These are phyloP conservation scores for Aureobasidium sp. DNA, from an alignment of 2,329 filamentous ascomycete genomes.

Conservation along the genomic window DNA sequence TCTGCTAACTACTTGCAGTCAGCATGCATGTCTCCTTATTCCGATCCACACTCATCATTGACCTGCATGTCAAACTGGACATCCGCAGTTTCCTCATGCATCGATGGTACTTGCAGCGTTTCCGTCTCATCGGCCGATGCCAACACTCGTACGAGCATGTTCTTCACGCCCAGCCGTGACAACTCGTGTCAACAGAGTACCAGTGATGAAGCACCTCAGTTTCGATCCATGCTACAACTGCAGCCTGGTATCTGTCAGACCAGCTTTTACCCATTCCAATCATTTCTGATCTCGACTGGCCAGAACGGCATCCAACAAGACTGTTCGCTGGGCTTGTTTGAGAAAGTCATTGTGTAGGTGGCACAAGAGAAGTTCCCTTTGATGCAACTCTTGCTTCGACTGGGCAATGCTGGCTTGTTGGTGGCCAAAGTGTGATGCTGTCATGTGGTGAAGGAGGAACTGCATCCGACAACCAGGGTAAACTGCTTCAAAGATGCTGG, in stretches of 20 bases:
- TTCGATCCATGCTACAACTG: not conserved
- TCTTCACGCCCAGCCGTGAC: not conserved
- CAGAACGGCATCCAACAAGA: not conserved
- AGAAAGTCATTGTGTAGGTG: not conserved
- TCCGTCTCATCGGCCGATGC: not conserved
- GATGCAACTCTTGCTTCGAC: not conserved
- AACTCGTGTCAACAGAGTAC: not conserved
- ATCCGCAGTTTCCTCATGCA: not conserved
- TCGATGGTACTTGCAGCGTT: conserved; percentile 2
- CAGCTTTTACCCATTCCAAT: not conserved
- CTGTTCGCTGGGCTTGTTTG: not conserved
- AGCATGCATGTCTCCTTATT: conserved; percentile 1
- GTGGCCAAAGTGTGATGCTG: conserved; percentile 6
- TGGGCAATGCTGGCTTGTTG: not conserved
- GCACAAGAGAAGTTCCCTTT: not conserved
- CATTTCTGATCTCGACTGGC: not conserved
- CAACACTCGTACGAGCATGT: conserved; percentile 2
- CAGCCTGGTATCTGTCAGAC: not conserved
- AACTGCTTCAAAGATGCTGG: not conserved
- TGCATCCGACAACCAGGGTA: conserved; percentile 5
- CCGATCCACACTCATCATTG: not conserved
- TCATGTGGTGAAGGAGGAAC: conserved; percentile 4
- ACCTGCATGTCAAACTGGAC: conserved; percentile 1
- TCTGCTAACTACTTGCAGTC: not conserved
- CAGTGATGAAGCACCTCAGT: not conserved